A percentile compares a stretch with the other conserved stretches of the same genome.
Conservation (phyloP, 2,329 filamentous ascomycete genomes). For the Mycosphaerelloides madeirae region DNA sequence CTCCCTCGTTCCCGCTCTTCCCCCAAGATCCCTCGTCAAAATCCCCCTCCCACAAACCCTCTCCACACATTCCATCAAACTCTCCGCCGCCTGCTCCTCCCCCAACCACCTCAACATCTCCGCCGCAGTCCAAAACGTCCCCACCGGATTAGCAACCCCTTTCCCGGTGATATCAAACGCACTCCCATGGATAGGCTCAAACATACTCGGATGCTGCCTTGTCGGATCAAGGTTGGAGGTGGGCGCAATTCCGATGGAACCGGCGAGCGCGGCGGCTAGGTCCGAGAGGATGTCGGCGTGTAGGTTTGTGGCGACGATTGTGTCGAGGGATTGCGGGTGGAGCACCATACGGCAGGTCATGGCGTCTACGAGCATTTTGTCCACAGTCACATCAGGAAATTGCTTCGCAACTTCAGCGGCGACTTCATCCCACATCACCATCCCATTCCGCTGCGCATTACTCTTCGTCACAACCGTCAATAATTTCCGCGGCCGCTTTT, state of each 20-base stretch:
- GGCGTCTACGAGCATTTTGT: conserved; percentile 64
- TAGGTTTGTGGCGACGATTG: conserved; percentile 60
- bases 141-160: conserved; percentile 58
- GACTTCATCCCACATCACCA: conserved; percentile 66
- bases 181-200: conserved; percentile 55
- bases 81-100: conserved; percentile 47
- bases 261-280: conserved; percentile 64
- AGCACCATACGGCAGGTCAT: conserved; percentile 63
- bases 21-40: conserved; percentile 53
- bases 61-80: conserved; percentile 51
- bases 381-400: conserved; percentile 56
- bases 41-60: conserved; percentile 49
- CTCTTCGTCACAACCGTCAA: conserved; percentile 62
- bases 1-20: conserved; percentile 39
- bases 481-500: conserved; percentile 52
- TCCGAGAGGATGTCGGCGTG: conserved; percentile 65
- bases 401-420: conserved; percentile 52
- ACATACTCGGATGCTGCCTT: conserved; percentile 56
- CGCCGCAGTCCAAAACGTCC: conserved; percentile 55
- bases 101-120: conserved; percentile 58
- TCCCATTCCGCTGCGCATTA: conserved; percentile 61
- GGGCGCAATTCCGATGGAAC: conserved; percentile 67
- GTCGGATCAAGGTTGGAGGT: conserved; percentile 65
- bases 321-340: conserved; percentile 56
- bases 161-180: conserved; percentile 57